Percentiles rank a stretch among this genome's conserved stretches.
Conservation (phyloP, 2,329 filamentous ascomycete species). For the Chalaropsis ovoidea region DNA sequence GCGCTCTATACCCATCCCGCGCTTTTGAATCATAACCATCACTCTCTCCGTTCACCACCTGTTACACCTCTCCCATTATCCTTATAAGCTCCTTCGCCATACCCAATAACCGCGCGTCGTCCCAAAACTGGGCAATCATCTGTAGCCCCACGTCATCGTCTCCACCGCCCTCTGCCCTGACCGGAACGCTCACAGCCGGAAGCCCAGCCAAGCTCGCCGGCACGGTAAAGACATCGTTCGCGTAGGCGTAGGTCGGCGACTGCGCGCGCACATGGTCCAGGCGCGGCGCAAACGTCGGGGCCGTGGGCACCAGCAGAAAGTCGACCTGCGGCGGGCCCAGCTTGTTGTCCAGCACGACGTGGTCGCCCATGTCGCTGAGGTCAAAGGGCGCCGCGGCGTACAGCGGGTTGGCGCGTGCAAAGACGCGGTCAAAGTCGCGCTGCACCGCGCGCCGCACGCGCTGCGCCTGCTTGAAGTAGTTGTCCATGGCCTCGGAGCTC, state of each 20-base stretch:
- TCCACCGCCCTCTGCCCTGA: slow-evolving; percentile 28
- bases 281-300: slow-evolving; percentile 62
- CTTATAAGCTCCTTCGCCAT: slow-evolving; percentile 43
- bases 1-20: slow-evolving; percentile 9
- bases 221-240: slow-evolving; percentile 92
- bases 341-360: slow-evolving; percentile 44
- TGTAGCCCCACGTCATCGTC: slow-evolving; percentile 51
- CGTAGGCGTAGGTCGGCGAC: slow-evolving; percentile 64
- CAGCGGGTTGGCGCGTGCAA: slow-evolving; percentile 60
- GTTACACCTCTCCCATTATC: slow-evolving; percentile 27
- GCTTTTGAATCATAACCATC: background rate
- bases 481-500: slow-evolving; percentile 82
- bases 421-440: slow-evolving; percentile 73
- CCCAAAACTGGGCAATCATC: slow-evolving; percentile 70
- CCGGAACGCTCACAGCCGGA: slow-evolving; percentile 74
- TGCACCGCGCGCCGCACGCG: slow-evolving; percentile 75
- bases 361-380: slow-evolving; percentile 50
- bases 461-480: slow-evolving; percentile 94
- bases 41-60: background rate
- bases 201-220: slow-evolving; percentile 86
- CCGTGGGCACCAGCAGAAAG: slow-evolving; percentile 77
- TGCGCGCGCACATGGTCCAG: slow-evolving; percentile 45
- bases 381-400: slow-evolving; percentile 44
- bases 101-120: slow-evolving; percentile 54
- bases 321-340: slow-evolving; percentile 59